A percentile compares a stretch with the other conserved stretches of the same genome.
Conservation (phyloP, 371 early-diverging fungal genomes). For the Nematocida major region DNA sequence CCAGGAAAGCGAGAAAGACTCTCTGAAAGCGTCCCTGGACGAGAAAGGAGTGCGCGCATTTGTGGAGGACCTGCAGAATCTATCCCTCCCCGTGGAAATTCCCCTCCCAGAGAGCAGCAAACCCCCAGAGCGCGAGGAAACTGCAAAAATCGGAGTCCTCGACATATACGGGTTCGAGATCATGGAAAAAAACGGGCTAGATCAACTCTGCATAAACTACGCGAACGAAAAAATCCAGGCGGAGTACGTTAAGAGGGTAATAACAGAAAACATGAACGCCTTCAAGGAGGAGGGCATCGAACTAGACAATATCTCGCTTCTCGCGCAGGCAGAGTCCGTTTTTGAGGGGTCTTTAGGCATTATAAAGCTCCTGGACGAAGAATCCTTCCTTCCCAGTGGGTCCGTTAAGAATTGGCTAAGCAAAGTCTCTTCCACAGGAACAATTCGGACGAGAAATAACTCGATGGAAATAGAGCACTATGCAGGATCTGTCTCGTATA, state of each 20-base stretch:
- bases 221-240: constrained; percentile 69
- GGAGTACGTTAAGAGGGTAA: constrained; percentile 76
- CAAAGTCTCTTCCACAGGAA: constrained; percentile 30
- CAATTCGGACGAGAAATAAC: constrained; percentile 24
- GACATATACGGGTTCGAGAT: constrained; percentile 73
- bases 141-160: constrained; percentile 65
- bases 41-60: neutral
- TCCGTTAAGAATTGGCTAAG: constrained; percentile 55
- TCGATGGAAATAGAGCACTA: constrained; percentile 80
- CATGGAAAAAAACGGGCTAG: constrained; percentile 65
- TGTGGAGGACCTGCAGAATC: constrained; percentile 54
- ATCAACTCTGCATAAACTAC: constrained; percentile 68
- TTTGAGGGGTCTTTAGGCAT: constrained; percentile 63
- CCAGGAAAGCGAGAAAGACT: neutral
- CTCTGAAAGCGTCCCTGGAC: neutral
- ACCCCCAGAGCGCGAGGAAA: neutral
- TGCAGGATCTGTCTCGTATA: constrained; percentile 84
- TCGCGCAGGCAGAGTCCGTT: neutral
- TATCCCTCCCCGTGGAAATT: neutral
- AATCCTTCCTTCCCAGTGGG: constrained; percentile 58
- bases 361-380: constrained; percentile 64
- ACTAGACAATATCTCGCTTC: neutral
- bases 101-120: neutral
- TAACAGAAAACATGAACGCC: constrained; percentile 75
- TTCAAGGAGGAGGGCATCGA: constrained; percentile 67